Conservation (phyloP, 257 asterid species). For the Oldenlandia corymbosa region DNA sequence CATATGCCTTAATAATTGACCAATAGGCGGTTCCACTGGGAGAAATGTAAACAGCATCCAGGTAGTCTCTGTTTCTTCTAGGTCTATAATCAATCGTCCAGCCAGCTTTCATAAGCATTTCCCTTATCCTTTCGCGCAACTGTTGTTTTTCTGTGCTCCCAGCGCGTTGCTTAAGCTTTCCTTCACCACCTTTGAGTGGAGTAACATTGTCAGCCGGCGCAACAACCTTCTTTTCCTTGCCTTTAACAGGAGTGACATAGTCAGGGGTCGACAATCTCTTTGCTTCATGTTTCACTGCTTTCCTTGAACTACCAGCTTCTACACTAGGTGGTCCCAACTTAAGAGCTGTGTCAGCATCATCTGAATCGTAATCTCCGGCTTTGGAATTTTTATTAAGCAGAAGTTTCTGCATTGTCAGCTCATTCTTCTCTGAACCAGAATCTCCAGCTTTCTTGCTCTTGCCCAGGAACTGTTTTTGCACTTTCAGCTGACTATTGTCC, state of each 20-base stretch:
- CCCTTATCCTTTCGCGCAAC: conserved; percentile 80
- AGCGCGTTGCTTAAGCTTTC: conserved; percentile 61
- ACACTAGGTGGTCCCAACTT: conserved; percentile 59
- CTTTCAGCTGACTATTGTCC: conserved; percentile 34
- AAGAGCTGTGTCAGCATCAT: conserved; percentile 54
- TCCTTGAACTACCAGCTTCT: conserved; percentile 46
- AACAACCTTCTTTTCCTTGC: conserved; percentile 26
- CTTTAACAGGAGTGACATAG: conserved; percentile 33
- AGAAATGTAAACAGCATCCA: conserved; percentile 87
- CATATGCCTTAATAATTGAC: conserved; percentile 96
- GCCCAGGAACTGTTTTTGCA: conserved; percentile 15
- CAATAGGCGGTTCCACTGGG: conserved; percentile 93
- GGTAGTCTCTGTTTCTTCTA: conserved; percentile 87
- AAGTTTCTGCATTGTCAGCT: conserved; percentile 35
- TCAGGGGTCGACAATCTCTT: conserved; percentile 26
- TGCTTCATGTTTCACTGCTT: conserved; percentile 53
- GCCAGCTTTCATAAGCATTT: conserved; percentile 69
- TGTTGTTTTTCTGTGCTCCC: conserved; percentile 91
- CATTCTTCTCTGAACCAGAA: conserved; percentile 30
- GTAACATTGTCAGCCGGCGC: conserved; percentile 18
- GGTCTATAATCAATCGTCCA: conserved; percentile 97
- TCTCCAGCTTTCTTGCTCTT: conserved; percentile 38
- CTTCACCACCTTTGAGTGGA: conserved; percentile 22
- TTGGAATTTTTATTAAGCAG: conserved; percentile 30
- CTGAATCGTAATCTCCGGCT: conserved; percentile 35